Evolutionary conservation across 192 early-diverging fungal species (phyloP).

Genomic region (Mortierella hygrophila): DNA sequence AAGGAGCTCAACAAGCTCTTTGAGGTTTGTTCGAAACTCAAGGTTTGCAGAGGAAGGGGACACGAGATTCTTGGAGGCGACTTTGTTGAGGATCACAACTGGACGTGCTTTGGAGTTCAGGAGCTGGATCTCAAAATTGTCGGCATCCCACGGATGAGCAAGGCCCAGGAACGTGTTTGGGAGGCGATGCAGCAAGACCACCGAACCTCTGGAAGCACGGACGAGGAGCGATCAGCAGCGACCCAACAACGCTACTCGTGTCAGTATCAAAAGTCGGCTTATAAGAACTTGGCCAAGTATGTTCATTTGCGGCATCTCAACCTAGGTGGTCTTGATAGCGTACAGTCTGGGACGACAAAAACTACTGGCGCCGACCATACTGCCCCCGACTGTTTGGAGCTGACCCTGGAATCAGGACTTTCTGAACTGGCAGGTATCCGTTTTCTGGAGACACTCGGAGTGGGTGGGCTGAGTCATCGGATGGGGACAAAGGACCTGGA

Average conservation of each 20-base stretch:
- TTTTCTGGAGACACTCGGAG: not conserved
- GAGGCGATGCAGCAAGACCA: not conserved
- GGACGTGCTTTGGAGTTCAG: not conserved
- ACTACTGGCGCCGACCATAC: not conserved
- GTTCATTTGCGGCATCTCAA: slow-evolving; percentile 1
- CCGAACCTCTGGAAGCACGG: not conserved
- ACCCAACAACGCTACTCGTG: not conserved
- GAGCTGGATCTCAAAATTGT: not conserved
- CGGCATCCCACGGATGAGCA: not conserved
- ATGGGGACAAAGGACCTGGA: not conserved
- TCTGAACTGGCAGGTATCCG: not conserved
- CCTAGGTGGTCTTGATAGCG: not conserved
- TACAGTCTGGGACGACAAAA: not conserved
- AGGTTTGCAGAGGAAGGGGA: not conserved
- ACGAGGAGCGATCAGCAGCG: not conserved
- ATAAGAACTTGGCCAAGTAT: not conserved
- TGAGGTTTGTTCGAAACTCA: not conserved
- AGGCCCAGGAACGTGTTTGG: not conserved
- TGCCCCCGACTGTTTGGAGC: not conserved
- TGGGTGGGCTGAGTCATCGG: not conserved
- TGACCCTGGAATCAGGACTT: not conserved
- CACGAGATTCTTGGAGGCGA: not conserved
- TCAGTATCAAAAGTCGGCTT: not conserved
- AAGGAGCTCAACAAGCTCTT: not conserved
- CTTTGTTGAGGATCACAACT: not conserved